phyloP scores from a whole-genome alignment of 2,329 filamentous ascomycete genomes.

The Cadophora sp. region DNA sequence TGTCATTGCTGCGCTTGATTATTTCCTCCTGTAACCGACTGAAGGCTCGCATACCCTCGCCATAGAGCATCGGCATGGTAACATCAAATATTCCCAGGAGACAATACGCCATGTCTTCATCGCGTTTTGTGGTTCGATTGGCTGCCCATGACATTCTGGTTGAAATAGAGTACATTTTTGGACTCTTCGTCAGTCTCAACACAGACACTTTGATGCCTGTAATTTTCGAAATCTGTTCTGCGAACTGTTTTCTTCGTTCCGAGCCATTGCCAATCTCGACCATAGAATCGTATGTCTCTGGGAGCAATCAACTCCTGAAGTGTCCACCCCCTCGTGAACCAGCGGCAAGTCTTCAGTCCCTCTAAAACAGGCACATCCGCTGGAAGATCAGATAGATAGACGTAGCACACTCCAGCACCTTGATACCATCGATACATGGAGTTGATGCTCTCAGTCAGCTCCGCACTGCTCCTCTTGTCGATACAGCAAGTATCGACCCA shows the following conservation, averaged over 20 bases:
- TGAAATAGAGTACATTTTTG: slow-evolving; percentile 43
- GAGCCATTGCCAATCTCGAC: slow-evolving; percentile 33
- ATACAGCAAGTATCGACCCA: slow-evolving; percentile 32
- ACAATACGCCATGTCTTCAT: slow-evolving; percentile 47
- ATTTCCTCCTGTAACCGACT: slow-evolving; percentile 47
- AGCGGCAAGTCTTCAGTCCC: slow-evolving; percentile 19
- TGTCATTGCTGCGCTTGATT: slow-evolving; percentile 44
- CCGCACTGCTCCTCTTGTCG: slow-evolving; percentile 29
- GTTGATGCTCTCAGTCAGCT: slow-evolving; percentile 30
- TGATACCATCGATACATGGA: slow-evolving; percentile 27
- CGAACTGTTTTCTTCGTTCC: slow-evolving; percentile 33
- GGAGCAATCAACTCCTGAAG: slow-evolving; percentile 33
- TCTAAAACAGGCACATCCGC: neutral
- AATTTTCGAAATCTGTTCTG: slow-evolving; percentile 34
- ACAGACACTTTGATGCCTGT: slow-evolving; percentile 42
- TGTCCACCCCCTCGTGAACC: slow-evolving; percentile 30
- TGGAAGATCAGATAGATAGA: slow-evolving; percentile 27
- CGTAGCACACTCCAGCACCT: slow-evolving; percentile 25
- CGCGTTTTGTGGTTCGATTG: slow-evolving; percentile 41
- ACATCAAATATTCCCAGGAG: slow-evolving; percentile 47
- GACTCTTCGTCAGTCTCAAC: slow-evolving; percentile 21
- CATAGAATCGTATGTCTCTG: slow-evolving; percentile 36
- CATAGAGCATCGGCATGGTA: slow-evolving; percentile 48
- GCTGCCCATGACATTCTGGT: slow-evolving; percentile 48
- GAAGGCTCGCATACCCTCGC: slow-evolving; percentile 47